phyloP scores from a whole-genome alignment of 352 stramenopile genomes.

The Globisporangium parvum region DNA sequence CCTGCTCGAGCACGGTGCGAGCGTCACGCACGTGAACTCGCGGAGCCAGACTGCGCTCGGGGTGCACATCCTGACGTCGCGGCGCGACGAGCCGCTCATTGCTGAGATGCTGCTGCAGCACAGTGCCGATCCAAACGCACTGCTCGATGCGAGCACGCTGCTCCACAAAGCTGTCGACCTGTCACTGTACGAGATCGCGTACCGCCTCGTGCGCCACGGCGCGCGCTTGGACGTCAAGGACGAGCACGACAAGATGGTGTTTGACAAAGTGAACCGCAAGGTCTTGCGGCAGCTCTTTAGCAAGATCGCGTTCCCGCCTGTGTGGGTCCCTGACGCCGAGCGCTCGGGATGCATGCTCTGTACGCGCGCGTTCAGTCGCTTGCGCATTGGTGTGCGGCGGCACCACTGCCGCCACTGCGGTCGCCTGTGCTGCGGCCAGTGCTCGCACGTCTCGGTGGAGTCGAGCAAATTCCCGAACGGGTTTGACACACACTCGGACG shows the following conservation, averaged over 20 bases:
- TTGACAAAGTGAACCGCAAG: conserved; percentile 77
- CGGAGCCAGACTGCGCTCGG: conserved; percentile 68
- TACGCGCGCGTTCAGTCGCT: conserved; percentile 55
- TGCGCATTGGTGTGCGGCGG: conserved; percentile 59
- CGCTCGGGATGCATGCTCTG: conserved; percentile 79
- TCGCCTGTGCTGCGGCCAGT: conserved; percentile 71
- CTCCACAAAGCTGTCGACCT: conserved; percentile 74
- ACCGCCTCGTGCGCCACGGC: conserved; percentile 71
- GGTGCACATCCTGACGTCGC: conserved; percentile 74
- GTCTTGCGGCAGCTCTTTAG: conserved; percentile 62
- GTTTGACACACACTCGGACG: conserved; percentile 39
- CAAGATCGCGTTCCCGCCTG: conserved; percentile 73
- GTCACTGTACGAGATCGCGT: conserved; percentile 66
- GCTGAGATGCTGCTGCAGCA: conserved; percentile 76
- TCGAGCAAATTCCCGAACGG: conserved; percentile 59
- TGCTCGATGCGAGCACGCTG: conserved; percentile 57
- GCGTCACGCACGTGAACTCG: conserved; percentile 54
- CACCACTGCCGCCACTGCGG: conserved; percentile 86
- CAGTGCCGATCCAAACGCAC: conserved; percentile 63
- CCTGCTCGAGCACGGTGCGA: conserved; percentile 63
- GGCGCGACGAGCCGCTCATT: conserved; percentile 70
- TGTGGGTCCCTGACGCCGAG: conserved; percentile 77
- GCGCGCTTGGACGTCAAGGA: conserved; percentile 74
- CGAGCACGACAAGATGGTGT: conserved; percentile 69
- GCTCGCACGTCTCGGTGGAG: conserved; percentile 67